A percentile compares a stretch with the other conserved stretches of the same genome.
Evolutionary conservation across 306 rosid species (phyloP).

Genomic region (Pachyrhizus erosus): DNA sequence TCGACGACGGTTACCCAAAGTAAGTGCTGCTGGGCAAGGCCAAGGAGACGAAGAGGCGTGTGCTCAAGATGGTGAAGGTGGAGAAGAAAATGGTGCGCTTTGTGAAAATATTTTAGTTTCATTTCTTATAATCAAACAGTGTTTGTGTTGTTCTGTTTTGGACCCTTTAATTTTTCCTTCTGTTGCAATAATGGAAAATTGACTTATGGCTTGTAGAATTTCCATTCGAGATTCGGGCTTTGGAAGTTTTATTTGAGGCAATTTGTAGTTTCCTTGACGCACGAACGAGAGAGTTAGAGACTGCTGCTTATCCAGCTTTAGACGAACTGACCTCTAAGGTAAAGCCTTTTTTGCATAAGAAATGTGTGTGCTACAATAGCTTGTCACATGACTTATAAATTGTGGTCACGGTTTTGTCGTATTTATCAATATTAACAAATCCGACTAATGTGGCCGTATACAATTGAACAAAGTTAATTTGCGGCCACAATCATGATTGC

Average conservation of each 20-base stretch:
- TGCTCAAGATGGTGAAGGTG: slow-evolving; percentile 56
- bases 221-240: slow-evolving; percentile 83
- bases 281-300: slow-evolving; percentile 68
- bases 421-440: no score
- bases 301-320: slow-evolving; percentile 77
- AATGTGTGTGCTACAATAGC: no score
- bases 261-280: slow-evolving; percentile 82
- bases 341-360: slow-evolving; percentile 1
- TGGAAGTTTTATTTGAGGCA: slow-evolving; percentile 75
- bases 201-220: slow-evolving; percentile 54
- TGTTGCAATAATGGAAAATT: slow-evolving; percentile 26
- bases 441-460: no score
- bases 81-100: slow-evolving; percentile 60
- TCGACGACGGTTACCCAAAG: slow-evolving; percentile 60
- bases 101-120: neutral
- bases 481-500: no score
- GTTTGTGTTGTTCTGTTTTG: neutral
- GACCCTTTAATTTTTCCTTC: neutral
- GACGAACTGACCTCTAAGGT: slow-evolving; percentile 87
- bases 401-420: no score
- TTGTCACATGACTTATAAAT: no score
- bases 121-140: neutral
- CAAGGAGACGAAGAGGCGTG: slow-evolving; percentile 65
- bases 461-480: no score
- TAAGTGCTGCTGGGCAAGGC: slow-evolving; percentile 43